Conservation (phyloP, 345 rosid species). For the Anastatica hierochuntica region DNA sequence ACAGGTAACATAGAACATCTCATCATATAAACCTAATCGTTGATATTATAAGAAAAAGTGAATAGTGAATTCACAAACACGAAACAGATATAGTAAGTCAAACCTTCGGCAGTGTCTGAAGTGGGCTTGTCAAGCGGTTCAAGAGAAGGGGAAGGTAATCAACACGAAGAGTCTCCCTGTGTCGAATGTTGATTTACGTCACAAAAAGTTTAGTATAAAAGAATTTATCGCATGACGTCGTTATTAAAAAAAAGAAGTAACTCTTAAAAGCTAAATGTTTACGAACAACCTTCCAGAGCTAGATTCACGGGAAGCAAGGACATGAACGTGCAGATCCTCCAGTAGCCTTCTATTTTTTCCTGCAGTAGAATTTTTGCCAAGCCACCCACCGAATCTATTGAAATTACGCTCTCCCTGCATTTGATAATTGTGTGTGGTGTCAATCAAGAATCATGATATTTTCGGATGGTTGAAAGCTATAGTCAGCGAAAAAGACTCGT, state of each 20-base stretch:
- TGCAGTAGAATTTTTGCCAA: conserved; percentile 85
- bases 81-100: not conserved
- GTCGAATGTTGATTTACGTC: conserved; percentile 11
- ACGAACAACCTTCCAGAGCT: conserved; percentile 61
- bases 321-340: conserved; percentile 86
- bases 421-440: conserved; percentile 5
- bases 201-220: not conserved
- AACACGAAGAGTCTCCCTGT: conserved; percentile 71
- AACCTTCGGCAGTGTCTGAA: conserved; percentile 76
- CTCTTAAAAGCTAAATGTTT: not conserved
- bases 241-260: not conserved
- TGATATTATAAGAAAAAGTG: not conserved
- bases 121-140: conserved; percentile 70
- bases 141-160: conserved; percentile 62
- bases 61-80: not conserved
- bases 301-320: conserved; percentile 87
- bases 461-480: not conserved
- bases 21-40: not conserved
- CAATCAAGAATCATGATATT: not conserved
- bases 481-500: too few species aligned
- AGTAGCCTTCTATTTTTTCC: conserved; percentile 79
- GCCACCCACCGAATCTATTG: conserved; percentile 97
- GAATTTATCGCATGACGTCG: not conserved
- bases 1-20: not conserved
- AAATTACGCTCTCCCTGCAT: conserved; percentile 91